A percentile compares a stretch with the other conserved stretches of the same genome.
Evolutionary conservation across 2,329 filamentous ascomycete genomes (phyloP).

Genomic region (Colletotrichum cuscutae): DNA sequence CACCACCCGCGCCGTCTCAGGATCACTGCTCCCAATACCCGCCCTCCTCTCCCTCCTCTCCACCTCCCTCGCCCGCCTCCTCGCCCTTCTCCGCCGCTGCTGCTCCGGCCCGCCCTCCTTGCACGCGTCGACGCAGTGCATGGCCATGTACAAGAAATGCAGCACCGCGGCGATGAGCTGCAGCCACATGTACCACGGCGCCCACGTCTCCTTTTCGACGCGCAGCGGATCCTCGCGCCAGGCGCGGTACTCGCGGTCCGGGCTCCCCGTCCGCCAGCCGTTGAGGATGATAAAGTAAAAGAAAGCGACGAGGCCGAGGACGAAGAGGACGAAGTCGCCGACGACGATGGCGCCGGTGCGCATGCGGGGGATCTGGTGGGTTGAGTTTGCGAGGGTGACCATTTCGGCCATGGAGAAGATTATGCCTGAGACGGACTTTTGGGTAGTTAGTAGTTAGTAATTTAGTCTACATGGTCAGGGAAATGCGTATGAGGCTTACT

Average conservation of each 20-base stretch:
- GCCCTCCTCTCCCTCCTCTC: slow-evolving; percentile 8
- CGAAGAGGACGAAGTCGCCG: slow-evolving; percentile 34
- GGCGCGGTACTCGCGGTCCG: slow-evolving; percentile 23
- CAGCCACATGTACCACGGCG: slow-evolving; percentile 38
- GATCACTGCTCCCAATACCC: neutral
- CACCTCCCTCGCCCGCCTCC: slow-evolving; percentile 10
- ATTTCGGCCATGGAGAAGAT: slow-evolving; percentile 54
- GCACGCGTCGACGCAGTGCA: slow-evolving; percentile 37
- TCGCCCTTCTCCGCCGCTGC: slow-evolving; percentile 10
- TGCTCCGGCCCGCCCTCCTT: slow-evolving; percentile 13
- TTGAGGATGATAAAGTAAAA: slow-evolving; percentile 37
- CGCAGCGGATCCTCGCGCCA: slow-evolving; percentile 33
- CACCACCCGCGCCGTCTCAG: slow-evolving; percentile 12
- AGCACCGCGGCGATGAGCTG: slow-evolving; percentile 36
- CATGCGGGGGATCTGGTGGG: slow-evolving; percentile 35
- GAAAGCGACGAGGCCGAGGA: slow-evolving; percentile 37
- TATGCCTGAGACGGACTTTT: slow-evolving; percentile 48
- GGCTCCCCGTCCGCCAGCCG: slow-evolving; percentile 32
- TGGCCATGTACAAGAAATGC: slow-evolving; percentile 37
- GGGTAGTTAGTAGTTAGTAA: too few relatives aligned
- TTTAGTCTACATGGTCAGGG: too few relatives aligned
- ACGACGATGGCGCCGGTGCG: slow-evolving; percentile 35
- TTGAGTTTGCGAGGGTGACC: slow-evolving; percentile 37
- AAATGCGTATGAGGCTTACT: neutral
- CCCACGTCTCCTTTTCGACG: slow-evolving; percentile 35